Evolutionary conservation across 2,329 filamentous ascomycete species (phyloP).

Genomic region (Alternaria infectoria): DNA sequence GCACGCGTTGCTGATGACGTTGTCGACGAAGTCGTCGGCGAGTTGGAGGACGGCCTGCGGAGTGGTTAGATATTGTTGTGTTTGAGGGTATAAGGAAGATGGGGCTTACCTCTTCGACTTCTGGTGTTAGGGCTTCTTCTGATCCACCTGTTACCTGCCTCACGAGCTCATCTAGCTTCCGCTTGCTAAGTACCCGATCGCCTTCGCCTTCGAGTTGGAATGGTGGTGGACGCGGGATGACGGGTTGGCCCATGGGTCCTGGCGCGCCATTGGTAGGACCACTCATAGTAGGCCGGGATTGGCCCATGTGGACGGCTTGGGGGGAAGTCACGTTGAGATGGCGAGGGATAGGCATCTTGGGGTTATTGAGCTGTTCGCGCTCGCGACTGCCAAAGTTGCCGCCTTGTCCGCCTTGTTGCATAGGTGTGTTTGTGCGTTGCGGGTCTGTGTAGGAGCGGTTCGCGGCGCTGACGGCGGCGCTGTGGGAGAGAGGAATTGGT

Average conservation of each 20-base stretch:
- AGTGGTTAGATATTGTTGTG: not conserved
- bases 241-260: constrained; percentile 86
- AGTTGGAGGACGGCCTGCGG: constrained; percentile 80
- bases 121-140: constrained; percentile 81
- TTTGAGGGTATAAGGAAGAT: too few relatives aligned
- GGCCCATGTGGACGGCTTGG: constrained; percentile 74
- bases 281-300: constrained; percentile 80
- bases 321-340: constrained; percentile 75
- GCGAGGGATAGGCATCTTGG: constrained; percentile 84
- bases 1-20: constrained; percentile 84
- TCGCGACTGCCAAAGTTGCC: constrained; percentile 45
- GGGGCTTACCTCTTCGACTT: constrained; percentile 85
- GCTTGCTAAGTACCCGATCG: constrained; percentile 93
- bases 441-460: constrained; percentile 47
- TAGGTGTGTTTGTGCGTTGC: constrained; percentile 43
- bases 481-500: constrained; percentile 52
- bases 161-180: constrained; percentile 94
- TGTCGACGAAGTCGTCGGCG: constrained; percentile 94
- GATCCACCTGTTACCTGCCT: constrained; percentile 88
- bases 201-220: constrained; percentile 91
- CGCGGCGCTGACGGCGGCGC: constrained; percentile 53
- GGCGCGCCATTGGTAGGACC: constrained; percentile 76
- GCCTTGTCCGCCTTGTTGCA: constrained; percentile 37
- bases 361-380: constrained; percentile 54
- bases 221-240: constrained; percentile 78